A percentile compares a stretch with the other conserved stretches of the same genome.
These are phyloP conservation scores for Gaeumannomyces sp. DNA, from an alignment of 2,329 filamentous ascomycete genomes.

Conservation along the genomic window DNA sequence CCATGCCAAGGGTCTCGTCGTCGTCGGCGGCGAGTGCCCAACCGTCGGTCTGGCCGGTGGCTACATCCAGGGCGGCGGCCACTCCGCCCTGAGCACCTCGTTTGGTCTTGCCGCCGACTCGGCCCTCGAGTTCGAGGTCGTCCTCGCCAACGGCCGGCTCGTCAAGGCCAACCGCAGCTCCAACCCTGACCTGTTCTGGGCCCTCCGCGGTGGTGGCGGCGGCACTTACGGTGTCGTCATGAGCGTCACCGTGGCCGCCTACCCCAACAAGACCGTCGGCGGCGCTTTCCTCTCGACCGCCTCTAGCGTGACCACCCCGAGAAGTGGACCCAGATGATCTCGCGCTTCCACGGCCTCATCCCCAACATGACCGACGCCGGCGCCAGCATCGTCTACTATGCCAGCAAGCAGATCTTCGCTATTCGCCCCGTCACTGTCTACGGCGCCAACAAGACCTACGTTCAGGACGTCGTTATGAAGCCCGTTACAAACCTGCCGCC, in stretches of 20 bases:
- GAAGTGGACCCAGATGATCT: not conserved
- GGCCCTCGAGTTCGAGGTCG: conserved; percentile 37
- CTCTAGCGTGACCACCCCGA: not conserved
- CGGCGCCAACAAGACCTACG: not conserved
- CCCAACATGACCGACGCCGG: conserved; percentile 7
- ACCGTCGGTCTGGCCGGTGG: conserved; percentile 15
- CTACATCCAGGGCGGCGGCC: conserved; percentile 33
- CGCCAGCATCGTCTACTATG: not conserved
- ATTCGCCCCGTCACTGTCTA: not conserved
- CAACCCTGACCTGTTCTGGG: conserved; percentile 52
- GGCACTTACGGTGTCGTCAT: conserved; percentile 46
- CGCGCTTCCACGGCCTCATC: conserved; percentile 2
- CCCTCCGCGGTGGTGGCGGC: conserved; percentile 44
- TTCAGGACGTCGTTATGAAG: not conserved
- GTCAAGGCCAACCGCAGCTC: conserved; percentile 36
- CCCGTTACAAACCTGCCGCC: not conserved
- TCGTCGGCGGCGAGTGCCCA: conserved; percentile 44
- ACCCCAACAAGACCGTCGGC: not conserved
- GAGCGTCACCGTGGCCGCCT: conserved; percentile 27
- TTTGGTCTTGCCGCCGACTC: conserved; percentile 53
- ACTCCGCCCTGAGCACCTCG: conserved; percentile 38
- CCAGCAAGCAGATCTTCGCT: not conserved
- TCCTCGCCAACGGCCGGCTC: conserved; percentile 37
- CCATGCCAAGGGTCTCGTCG: conserved; percentile 30
- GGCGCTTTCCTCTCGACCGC: conserved; percentile 4